Evolutionary conservation across 179 eudicot genomes (phyloP).

Genomic region (Dionaea muscipula): DNA sequence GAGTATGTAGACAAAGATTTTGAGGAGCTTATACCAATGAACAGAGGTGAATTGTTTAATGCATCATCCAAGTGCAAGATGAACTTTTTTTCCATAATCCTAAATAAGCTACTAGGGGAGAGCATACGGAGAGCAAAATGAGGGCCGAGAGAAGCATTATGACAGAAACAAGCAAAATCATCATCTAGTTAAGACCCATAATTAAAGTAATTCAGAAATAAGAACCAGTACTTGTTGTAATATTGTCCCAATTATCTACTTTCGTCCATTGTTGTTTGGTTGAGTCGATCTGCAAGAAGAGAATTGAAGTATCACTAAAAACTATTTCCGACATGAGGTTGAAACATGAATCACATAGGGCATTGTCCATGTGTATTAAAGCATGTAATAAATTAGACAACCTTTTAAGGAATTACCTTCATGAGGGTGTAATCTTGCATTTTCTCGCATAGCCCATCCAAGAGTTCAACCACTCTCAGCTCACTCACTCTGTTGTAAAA

Average conservation of each 20-base stretch:
- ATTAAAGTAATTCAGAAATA: background rate
- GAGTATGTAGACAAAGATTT: too few relatives aligned
- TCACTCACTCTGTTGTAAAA: constrained; percentile 63
- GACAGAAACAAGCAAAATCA: too few relatives aligned
- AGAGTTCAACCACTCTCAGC: constrained; percentile 87
- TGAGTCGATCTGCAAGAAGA: constrained; percentile 47
- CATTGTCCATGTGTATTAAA: background rate
- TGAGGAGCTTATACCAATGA: too few relatives aligned
- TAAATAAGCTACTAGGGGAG: too few relatives aligned
- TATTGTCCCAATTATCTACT: constrained; percentile 67
- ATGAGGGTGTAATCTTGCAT: constrained; percentile 87
- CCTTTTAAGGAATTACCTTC: constrained; percentile 33
- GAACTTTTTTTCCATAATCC: too few relatives aligned
- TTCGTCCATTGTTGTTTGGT: constrained; percentile 53
- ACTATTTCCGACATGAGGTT: too few relatives aligned
- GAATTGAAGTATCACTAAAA: too few relatives aligned
- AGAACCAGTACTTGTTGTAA: constrained; percentile 36
- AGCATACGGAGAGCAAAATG: too few relatives aligned
- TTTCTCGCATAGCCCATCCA: constrained; percentile 93
- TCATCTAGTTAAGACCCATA: background rate
- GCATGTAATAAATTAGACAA: background rate
- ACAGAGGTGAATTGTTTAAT: too few relatives aligned
- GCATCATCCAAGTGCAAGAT: too few relatives aligned
- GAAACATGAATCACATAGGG: too few relatives aligned
- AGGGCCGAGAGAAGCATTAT: too few relatives aligned